These are phyloP conservation scores for Fagus crenata DNA, from an alignment of 306 rosid species.

Conservation along the genomic window DNA sequence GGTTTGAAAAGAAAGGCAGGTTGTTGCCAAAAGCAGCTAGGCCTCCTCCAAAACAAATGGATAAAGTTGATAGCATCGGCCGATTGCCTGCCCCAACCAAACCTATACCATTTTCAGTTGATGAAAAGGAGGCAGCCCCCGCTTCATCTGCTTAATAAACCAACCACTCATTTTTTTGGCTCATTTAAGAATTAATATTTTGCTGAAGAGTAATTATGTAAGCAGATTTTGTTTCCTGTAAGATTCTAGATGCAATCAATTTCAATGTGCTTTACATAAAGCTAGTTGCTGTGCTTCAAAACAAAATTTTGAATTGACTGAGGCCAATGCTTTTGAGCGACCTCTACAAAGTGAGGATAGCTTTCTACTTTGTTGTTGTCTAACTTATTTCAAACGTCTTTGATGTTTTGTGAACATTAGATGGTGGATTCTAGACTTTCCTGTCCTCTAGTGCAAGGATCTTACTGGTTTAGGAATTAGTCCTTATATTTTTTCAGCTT, in stretches of 20 bases:
- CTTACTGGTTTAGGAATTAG: no score
- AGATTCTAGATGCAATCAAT: conserved; percentile 19
- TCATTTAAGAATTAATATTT: conserved; percentile 12
- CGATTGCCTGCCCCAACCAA: conserved; percentile 93
- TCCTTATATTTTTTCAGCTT: no score
- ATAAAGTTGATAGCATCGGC: conserved; percentile 85
- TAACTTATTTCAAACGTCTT: not conserved
- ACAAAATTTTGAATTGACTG: not conserved
- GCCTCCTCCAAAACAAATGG: conserved; percentile 89
- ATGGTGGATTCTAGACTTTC: not conserved
- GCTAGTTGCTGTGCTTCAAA: not conserved
- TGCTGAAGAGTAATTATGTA: not conserved
- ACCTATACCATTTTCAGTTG: conserved; percentile 73
- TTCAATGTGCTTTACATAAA: not conserved
- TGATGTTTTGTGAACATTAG: not conserved
- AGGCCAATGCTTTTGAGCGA: not conserved
- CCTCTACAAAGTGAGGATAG: not conserved
- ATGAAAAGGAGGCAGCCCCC: conserved; percentile 36
- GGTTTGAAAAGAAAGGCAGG: conserved; percentile 97
- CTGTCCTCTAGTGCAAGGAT: no score
- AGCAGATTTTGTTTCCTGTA: not conserved
- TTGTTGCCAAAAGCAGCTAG: conserved; percentile 90
- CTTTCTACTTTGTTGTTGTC: not conserved
- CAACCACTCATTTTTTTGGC: conserved; percentile 19
- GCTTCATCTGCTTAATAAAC: conserved; percentile 31